Evolutionary conservation across 495 filamentous ascomycete genomes (phyloP).

Genomic region (Cercophora scortea): DNA sequence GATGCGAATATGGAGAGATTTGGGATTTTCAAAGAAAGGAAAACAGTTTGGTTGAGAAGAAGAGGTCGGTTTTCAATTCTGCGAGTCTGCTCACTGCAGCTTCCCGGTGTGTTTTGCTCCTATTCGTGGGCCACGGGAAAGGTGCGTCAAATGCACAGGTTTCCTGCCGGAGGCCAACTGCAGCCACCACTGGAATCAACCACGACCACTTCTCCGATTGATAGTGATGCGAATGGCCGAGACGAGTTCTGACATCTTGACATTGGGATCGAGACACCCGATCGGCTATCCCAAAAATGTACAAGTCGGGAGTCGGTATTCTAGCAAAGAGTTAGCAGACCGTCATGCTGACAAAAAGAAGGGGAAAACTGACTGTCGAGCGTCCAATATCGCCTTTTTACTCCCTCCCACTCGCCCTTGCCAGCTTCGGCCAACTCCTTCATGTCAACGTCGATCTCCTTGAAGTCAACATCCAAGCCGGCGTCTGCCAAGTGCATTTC

Average conservation of each 20-base stretch:
- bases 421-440: constrained; percentile 39
- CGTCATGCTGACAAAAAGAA: background rate
- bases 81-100: background rate
- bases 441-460: constrained; percentile 64
- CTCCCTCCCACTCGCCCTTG: constrained; percentile 71
- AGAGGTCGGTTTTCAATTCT: background rate
- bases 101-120: background rate
- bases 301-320: constrained; percentile 45
- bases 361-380: constrained; percentile 49
- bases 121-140: constrained; percentile 2
- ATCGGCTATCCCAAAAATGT: constrained; percentile 47
- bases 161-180: constrained; percentile 13
- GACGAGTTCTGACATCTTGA: background rate
- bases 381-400: constrained; percentile 81
- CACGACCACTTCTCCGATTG: background rate
- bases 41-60: background rate
- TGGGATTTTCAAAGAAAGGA: background rate
- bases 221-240: background rate
- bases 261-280: background rate
- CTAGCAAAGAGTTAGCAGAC: constrained; percentile 18
- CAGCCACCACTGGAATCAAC: background rate
- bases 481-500: constrained; percentile 91
- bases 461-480: constrained; percentile 85
- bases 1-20: background rate
- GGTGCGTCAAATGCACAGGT: background rate